These are phyloP conservation scores for Neoboletus magnificus DNA, from an alignment of 768 basidiomycete genomes.

Conservation along the genomic window DNA sequence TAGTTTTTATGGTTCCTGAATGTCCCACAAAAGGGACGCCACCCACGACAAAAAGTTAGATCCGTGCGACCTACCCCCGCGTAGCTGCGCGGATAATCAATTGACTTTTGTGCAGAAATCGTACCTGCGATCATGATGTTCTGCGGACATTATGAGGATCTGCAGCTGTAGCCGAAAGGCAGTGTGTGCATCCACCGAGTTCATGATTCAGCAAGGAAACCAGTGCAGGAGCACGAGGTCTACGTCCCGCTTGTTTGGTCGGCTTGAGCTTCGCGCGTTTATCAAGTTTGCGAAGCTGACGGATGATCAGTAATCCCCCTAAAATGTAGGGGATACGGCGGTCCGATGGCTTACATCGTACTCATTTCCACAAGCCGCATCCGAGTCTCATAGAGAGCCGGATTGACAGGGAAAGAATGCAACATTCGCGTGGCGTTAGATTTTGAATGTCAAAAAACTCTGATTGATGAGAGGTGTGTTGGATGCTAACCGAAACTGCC, in stretches of 20 bases:
- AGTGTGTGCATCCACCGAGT: background rate
- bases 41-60: background rate
- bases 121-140: background rate
- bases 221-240: background rate
- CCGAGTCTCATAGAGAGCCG: background rate
- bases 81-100: background rate
- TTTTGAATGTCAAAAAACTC: background rate
- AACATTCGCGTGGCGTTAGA: background rate
- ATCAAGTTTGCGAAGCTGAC: background rate
- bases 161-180: background rate
- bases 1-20: background rate
- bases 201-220: background rate
- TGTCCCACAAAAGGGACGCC: no score
- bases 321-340: background rate
- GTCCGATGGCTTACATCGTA: background rate
- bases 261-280: background rate
- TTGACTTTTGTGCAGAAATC: background rate
- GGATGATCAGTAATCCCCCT: background rate
- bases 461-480: no score
- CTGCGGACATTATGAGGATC: slow-evolving; percentile 6
- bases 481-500: background rate
- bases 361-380: background rate
- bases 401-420: background rate
- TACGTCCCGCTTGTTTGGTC: background rate
- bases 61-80: slow-evolving; percentile 3